phyloP scores from a whole-genome alignment of 2,329 filamentous ascomycete genomes.

The Aspergillus quadrilineatus region DNA sequence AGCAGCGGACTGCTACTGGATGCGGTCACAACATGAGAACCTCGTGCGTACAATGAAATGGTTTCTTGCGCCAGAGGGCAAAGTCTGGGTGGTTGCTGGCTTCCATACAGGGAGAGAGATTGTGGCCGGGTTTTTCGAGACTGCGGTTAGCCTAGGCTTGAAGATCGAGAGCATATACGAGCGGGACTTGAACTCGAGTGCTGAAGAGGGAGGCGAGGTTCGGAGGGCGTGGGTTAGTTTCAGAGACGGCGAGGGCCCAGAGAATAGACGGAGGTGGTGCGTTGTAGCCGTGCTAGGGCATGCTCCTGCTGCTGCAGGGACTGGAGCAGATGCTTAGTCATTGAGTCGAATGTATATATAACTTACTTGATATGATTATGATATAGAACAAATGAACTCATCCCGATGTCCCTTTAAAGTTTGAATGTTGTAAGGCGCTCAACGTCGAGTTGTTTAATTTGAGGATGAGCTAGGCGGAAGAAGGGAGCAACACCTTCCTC shows the following conservation, averaged over 20 bases:
- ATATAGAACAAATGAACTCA: no score
- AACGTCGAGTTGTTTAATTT: no score
- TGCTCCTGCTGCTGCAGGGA: not conserved
- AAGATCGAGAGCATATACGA: constrained; percentile 56
- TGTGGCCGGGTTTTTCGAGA: constrained; percentile 57
- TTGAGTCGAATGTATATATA: no score
- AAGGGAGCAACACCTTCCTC: no score
- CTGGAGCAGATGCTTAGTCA: no score
- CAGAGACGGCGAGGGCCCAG: constrained; percentile 48
- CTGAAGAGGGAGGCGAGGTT: constrained; percentile 45
- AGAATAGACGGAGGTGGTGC: constrained; percentile 58
- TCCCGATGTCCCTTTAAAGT: no score
- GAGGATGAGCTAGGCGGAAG: no score
- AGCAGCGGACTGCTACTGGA: constrained; percentile 63
- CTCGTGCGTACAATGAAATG: constrained; percentile 56
- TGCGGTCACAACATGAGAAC: constrained; percentile 56
- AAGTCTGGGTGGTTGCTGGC: constrained; percentile 55
- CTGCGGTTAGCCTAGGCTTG: constrained; percentile 44
- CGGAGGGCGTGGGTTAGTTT: constrained; percentile 43
- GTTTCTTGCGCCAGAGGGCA: constrained; percentile 48
- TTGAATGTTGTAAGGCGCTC: no score
- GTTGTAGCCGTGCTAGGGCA: constrained; percentile 49
- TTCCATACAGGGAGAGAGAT: constrained; percentile 61
- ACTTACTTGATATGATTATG: no score
- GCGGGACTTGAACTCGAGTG: constrained; percentile 49